Percentiles rank a stretch among this genome's conserved stretches.
Evolutionary conservation across 148 eudicot genomes (phyloP).

Genomic region (Rhododendron molle): DNA sequence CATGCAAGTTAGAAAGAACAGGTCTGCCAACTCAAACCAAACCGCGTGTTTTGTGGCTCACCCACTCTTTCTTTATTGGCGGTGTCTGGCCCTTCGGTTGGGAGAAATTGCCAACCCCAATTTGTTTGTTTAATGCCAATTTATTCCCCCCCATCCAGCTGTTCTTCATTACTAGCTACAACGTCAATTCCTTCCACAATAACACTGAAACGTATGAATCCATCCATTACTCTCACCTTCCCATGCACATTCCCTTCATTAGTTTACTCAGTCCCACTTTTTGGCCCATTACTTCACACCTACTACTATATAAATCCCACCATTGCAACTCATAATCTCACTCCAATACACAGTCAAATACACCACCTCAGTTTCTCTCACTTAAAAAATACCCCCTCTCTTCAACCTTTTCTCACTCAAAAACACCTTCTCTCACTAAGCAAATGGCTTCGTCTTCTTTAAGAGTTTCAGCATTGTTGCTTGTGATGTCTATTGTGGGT

Average conservation of each 20-base stretch:
- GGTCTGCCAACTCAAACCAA: not conserved
- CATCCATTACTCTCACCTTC: not conserved
- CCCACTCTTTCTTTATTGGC: not conserved
- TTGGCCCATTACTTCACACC: not conserved
- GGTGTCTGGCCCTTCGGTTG: not conserved
- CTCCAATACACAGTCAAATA: not conserved
- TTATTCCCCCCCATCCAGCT: not conserved
- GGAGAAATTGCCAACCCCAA: not conserved
- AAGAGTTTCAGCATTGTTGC: not conserved
- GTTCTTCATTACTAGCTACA: not conserved
- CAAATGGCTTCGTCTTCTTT: not conserved
- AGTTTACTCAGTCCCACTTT: not conserved
- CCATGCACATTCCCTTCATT: not conserved
- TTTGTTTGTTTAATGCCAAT: not conserved
- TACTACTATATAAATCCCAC: not conserved
- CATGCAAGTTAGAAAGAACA: not conserved
- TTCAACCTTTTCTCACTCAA: not conserved
- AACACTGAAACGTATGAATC: not conserved
- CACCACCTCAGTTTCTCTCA: not conserved
- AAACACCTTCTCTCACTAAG: not conserved
- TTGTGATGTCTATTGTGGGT: not conserved
- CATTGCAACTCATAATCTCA: not conserved
- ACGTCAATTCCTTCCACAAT: not conserved
- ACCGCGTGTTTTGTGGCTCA: not conserved
- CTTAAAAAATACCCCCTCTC: not conserved